Evolutionary conservation across 2,329 filamentous ascomycete genomes (phyloP), one percentile per base, ranked within the genome.

Genomic region (Hymenoscyphus occultus): DNA sequence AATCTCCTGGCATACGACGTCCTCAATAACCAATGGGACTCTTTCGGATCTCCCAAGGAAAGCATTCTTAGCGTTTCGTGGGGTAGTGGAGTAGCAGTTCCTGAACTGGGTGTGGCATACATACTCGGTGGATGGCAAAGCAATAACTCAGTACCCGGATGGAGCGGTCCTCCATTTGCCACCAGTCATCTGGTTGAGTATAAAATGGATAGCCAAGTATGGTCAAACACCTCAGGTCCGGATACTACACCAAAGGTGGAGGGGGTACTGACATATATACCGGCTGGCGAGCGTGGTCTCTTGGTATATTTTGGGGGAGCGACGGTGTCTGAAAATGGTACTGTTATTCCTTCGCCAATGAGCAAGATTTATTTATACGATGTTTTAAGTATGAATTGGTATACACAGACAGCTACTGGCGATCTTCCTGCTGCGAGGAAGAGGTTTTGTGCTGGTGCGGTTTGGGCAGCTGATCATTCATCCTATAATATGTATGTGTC

Each of bases 81-180:
- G 65, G 86, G 86, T 10, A 85, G 84, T 10, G 83, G 84, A 10
- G 80, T 83, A 10, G 80, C 83, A 2, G 79, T 86, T 12, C 79
- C 85, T 4, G 79, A 81, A 56, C 78, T 81, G 1, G 86, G 84
- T 9, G 77, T 83, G 64, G 86, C 82, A 1, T 90, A 84, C 71
- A 87, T 88, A 72, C 83, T 86, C 66, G 87, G 87, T 48, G 87
- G 87, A 51, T 89, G 83, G 82, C 76, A 84, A 64, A 86, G 82
- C 68, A 84, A 84, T 67, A 74, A 74, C 58, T 85, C 84, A 1
- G 78, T 80, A 1, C 77, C 81, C 0, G 79, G 78, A 10, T 88
- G 84, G 85, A 74, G 73, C 16, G 81, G 80, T 1, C 73, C 77
- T 7, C 78, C 80, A 0, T 71, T 82, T 40, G 83, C 83, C 12